Base-by-base conservation (phyloP, 2,329 filamentous ascomycete species). In the Scleromitrula shiraiana region DNA sequence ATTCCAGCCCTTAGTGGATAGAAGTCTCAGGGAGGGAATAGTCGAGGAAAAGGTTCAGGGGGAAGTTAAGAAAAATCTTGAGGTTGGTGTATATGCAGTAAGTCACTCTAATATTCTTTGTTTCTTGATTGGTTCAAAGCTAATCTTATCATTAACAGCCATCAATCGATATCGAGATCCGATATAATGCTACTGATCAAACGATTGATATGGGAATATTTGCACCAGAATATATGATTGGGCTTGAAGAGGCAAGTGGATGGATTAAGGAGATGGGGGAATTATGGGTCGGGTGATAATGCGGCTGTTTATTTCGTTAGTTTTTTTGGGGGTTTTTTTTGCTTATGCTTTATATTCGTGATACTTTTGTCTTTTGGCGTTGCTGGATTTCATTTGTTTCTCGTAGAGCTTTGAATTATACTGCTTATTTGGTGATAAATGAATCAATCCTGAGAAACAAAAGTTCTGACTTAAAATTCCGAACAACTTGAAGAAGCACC, bases 111-210 rank as follows among this genome's bases (percentile, higher is more conserved):
- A 43, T 9, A 17, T 3, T 10, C 24, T 12, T 23, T 7, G n/a
- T n/a, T 24, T n/a, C 12, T 32, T 17, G n/a, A 32, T 14, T 5
- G 29, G 14, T 40, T 24, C 15, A 29, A 30, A 27, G 23, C 7
- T 37, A 19, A 20, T 24, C 8, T 39, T 53, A 51, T 53, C 22
- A 8, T 9, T n/a, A 19, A 7, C 35, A 64, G 62, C 51, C 59
- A 29, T 53, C 60, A 1, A 44, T 64, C 5, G 62, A 65, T 59
- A 46, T 65, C 22, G 62, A 65, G 35, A 39, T 65, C 0, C 53
- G 57, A 37, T 58, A 61, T 35, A 42, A 53, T 6, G 8, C 44
- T 3, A 52, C 45, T 15, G 51, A 51, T 12, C 45, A 41, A 15
- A 45, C 24, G 22, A 23, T 64, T 14, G 61, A 63, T 49, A 46